Conservation (phyloP, 169 alveolate species). For the Cryptosporidium meleagridis region DNA sequence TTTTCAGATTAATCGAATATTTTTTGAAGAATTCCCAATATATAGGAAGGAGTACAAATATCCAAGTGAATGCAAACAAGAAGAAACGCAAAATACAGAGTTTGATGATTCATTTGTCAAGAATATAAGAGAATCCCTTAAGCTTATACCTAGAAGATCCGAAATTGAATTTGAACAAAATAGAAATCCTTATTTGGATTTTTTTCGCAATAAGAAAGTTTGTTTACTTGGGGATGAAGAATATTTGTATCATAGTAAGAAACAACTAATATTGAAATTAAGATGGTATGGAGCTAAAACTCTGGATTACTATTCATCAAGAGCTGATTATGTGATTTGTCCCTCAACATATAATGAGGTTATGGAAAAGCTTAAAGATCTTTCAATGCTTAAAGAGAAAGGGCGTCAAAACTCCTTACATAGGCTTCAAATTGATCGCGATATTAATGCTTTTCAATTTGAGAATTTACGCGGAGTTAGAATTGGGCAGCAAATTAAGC, state of each 20-base stretch:
- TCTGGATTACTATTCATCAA: constrained; percentile 44
- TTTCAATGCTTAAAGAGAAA: background rate
- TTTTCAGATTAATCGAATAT: constrained; percentile 44
- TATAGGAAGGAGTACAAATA: constrained; percentile 37
- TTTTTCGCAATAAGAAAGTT: constrained; percentile 23
- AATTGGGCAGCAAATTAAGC: constrained; percentile 38
- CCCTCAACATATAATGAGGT: constrained; percentile 44
- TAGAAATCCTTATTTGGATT: background rate
- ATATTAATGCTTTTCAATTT: background rate
- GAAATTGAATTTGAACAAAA: background rate
- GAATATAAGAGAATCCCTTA: background rate
- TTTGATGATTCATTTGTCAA: background rate
- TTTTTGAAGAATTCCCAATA: constrained; percentile 68
- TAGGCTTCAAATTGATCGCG: background rate
- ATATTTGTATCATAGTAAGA: constrained; percentile 51
- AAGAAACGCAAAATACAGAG: background rate
- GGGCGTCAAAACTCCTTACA: too few species aligned
- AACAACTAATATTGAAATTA: constrained; percentile 29
- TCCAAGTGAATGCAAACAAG: background rate
- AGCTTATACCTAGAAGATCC: constrained; percentile 26
- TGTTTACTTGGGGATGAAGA: constrained; percentile 49
- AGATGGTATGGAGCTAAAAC: constrained; percentile 71
- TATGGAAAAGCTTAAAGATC: background rate
- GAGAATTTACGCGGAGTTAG: constrained; percentile 39
- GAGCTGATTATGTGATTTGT: constrained; percentile 62